Conservation (phyloP, 2,329 filamentous ascomycete species). For the Ampelomyces quisqualis region DNA sequence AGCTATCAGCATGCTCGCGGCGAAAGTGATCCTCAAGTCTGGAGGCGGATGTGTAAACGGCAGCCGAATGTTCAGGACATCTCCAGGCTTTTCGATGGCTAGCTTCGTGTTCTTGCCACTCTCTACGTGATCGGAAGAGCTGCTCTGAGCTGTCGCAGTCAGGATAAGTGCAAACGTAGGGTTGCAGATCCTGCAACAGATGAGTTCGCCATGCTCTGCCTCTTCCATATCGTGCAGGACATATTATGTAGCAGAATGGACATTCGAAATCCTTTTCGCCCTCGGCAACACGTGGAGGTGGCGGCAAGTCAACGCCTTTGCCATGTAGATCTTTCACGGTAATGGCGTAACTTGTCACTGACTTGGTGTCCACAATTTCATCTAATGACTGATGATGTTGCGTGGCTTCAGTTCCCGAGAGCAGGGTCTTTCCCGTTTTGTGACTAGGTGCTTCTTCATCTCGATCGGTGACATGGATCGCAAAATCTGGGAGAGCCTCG, state of each 20-base stretch:
- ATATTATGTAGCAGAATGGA: conserved; percentile 44
- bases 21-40: conserved; percentile 37
- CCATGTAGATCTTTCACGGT: conserved; percentile 40
- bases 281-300: conserved; percentile 35
- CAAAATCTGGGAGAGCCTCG: conserved; percentile 11
- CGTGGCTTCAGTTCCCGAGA: conserved; percentile 43
- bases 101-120: conserved; percentile 44
- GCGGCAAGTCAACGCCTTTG: conserved; percentile 35
- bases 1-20: conserved; percentile 29
- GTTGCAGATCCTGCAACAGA: conserved; percentile 41
- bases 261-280: conserved; percentile 43
- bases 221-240: conserved; percentile 39
- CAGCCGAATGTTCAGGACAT: conserved; percentile 37
- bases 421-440: conserved; percentile 35
- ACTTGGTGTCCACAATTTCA: conserved; percentile 40
- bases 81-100: conserved; percentile 41
- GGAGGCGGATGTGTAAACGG: conserved; percentile 26
- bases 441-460: conserved; percentile 32
- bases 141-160: conserved; percentile 31
- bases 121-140: conserved; percentile 41
- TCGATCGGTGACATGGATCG: conserved; percentile 8
- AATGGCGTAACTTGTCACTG: conserved; percentile 41
- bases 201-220: conserved; percentile 40
- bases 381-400: conserved; percentile 41
- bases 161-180: conserved; percentile 41